Evolutionary conservation across 2,329 filamentous ascomycete genomes (phyloP), one percentile per base, ranked within the genome.

Genomic region (Paecilomyces formosus): DNA sequence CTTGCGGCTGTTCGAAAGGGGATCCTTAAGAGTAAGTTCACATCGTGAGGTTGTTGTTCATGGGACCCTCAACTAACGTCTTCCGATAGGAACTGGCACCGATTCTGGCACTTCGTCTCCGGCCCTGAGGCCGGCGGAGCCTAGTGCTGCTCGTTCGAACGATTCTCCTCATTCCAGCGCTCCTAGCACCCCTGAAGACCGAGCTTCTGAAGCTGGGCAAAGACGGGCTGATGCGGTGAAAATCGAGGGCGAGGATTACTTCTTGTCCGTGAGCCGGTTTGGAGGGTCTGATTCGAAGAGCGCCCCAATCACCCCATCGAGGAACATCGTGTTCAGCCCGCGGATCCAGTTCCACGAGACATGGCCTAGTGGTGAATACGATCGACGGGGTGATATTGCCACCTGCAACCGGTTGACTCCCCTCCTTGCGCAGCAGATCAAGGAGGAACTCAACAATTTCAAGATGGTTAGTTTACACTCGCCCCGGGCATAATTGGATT

Each of bases 391-490:
- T 57, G 94, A 99, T 61, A 89, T 97, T 77, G 92, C 94, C 11
- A 99, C 94, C 1, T 99, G 94, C 85, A 99, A 99, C 72, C 90
- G 93, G 64, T 82, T 99, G 65, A 99, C 94, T 54, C 94, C 94
- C 12, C 92, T 97, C 83, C 84, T 99, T 63, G 94, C 94, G 53
- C 94, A 99, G 78, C 94, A 99, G 75, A 99, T 99, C 78, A 97
- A 97, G 78, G 94, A 99, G 78, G 94, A 99, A 79, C 85, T 99
- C 67, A 99, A 99, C 78, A 95, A 88, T 67, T 99, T 99, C 82
- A 99, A 99, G 76, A 99, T 99, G 94, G 91, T 94, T 79, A 62
- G 87, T 77, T 21, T 11, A 6, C 31, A 30, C 2, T 24, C 24
- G 6, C 3, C 6, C 31, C 53, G 54, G 62, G 9, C n/a, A 22